Evolutionary conservation across 148 eudicot species (phyloP).

Genomic region (Rhododendron simsii): DNA sequence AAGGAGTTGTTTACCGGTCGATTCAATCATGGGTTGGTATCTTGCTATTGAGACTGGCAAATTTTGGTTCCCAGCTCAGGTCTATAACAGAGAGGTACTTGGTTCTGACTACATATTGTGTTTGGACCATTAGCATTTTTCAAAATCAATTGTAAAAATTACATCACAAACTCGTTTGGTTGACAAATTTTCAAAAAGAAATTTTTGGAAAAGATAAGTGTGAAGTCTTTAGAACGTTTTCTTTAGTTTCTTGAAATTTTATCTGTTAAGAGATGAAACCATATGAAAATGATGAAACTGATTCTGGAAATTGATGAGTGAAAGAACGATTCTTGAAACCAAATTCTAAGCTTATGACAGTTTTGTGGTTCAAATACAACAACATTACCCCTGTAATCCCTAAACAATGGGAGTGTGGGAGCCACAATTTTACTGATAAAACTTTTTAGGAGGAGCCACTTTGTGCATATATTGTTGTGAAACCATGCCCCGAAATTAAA

Average conservation of each 20-base stretch:
- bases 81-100: slow-evolving; percentile 86
- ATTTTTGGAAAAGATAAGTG: background rate
- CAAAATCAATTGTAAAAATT: background rate
- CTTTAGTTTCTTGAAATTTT: background rate
- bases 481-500: background rate
- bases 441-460: too few relatives aligned
- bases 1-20: slow-evolving; percentile 23
- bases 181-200: background rate
- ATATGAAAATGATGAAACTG: background rate
- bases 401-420: too few relatives aligned
- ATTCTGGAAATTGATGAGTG: background rate
- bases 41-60: slow-evolving; percentile 70
- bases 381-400: background rate
- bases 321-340: background rate
- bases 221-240: background rate
- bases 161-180: background rate
- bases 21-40: slow-evolving; percentile 74
- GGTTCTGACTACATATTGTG: background rate
- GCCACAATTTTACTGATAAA: too few relatives aligned
- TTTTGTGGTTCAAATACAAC: background rate
- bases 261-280: background rate
- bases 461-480: background rate
- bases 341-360: background rate
- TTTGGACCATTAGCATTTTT: background rate
- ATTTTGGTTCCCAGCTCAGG: slow-evolving; percentile 91